phyloP scores from a whole-genome alignment of 2,329 filamentous ascomycete species.

The Grosmannia serpens region DNA sequence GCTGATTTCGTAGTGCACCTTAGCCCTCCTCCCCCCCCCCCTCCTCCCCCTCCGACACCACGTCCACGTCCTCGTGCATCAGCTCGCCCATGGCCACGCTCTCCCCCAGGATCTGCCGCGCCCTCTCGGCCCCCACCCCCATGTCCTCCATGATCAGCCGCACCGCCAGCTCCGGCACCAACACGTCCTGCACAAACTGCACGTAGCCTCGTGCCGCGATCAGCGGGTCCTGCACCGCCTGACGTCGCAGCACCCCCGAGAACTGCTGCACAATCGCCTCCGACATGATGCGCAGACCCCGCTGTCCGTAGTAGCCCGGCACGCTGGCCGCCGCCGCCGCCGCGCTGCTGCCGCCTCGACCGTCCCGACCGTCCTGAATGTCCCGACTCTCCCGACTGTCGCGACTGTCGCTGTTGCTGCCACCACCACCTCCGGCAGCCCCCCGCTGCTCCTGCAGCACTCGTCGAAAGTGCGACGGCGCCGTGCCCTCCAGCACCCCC shows the following conservation, averaged over 20 bases:
- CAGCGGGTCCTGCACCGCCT: constrained; percentile 51
- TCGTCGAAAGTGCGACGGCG: constrained; percentile 48
- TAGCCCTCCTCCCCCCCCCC: constrained; percentile 3
- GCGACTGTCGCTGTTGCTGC: constrained; percentile 29
- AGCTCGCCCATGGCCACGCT: constrained; percentile 57
- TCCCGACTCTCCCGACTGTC: no score
- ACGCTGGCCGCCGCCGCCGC: constrained; percentile 51
- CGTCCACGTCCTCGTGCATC: constrained; percentile 51
- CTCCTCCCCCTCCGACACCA: constrained; percentile 22
- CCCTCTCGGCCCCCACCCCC: constrained; percentile 28
- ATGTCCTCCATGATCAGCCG: constrained; percentile 47
- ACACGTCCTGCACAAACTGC: constrained; percentile 59
- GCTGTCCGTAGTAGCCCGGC: constrained; percentile 75
- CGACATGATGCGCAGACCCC: constrained; percentile 61
- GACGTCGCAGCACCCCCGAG: constrained; percentile 45
- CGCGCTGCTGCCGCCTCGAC: constrained; percentile 23
- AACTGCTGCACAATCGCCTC: constrained; percentile 54
- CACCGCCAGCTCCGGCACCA: constrained; percentile 61
- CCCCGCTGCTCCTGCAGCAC: constrained; percentile 43
- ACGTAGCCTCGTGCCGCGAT: constrained; percentile 56
- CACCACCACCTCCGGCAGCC: neutral
- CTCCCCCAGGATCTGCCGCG: constrained; percentile 47
- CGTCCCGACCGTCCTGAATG: constrained; percentile 36
- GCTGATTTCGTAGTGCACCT: constrained; percentile 8
- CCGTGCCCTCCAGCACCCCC: constrained; percentile 43